Conservation (phyloP, 2,329 filamentous ascomycete species). For the Cladosporium sp. region DNA sequence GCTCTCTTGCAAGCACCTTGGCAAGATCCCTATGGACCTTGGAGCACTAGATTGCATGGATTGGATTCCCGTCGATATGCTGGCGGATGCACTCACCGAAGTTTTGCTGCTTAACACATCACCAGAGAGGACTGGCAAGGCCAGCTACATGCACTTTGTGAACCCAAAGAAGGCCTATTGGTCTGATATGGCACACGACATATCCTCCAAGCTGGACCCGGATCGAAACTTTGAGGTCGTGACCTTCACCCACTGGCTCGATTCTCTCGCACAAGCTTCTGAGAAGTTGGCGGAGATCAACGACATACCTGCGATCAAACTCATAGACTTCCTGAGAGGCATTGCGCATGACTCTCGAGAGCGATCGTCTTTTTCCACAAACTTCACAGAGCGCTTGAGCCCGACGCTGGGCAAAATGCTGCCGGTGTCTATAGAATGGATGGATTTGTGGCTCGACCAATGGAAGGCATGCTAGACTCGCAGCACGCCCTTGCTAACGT, state of each 20-base stretch:
- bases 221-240: not conserved
- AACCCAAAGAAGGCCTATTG: slow-evolving; percentile 34
- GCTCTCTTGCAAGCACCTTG: slow-evolving; percentile 42
- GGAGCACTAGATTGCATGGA: slow-evolving; percentile 42
- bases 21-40: slow-evolving; percentile 43
- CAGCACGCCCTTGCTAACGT: too few species aligned
- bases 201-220: slow-evolving; percentile 21
- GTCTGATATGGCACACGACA: slow-evolving; percentile 8
- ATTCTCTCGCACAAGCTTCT: not conserved
- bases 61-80: slow-evolving; percentile 50
- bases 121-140: not conserved
- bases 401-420: not conserved
- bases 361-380: not conserved
- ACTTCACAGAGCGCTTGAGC: not conserved
- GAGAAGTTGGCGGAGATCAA: not conserved
- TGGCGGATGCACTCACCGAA: slow-evolving; percentile 43
- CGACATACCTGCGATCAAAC: not conserved
- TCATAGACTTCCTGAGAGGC: not conserved
- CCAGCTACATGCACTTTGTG: slow-evolving; percentile 29
- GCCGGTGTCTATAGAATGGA: not conserved
- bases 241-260: not conserved
- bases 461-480: not conserved
- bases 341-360: not conserved
- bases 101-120: not conserved
- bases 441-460: not conserved